Evolutionary conservation across 352 stramenopile species (phyloP).

Genomic region (Peronosclerospora sorghi): DNA sequence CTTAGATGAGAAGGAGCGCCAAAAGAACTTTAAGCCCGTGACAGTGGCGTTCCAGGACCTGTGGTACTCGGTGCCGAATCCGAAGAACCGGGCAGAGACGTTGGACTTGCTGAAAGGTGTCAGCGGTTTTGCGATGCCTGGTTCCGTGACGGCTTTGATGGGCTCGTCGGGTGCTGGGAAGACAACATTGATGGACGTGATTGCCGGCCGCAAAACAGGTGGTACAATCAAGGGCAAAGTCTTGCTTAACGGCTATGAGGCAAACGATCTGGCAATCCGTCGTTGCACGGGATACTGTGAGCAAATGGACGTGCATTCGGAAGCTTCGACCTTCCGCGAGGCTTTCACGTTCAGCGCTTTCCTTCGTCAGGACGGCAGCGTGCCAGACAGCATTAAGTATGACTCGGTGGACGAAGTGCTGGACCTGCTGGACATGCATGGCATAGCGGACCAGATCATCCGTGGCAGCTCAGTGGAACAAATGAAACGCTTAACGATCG

Average conservation of each 20-base stretch:
- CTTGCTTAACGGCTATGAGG: neutral
- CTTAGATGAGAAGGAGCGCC: constrained; percentile 1
- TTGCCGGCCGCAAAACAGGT: neutral
- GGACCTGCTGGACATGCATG: constrained; percentile 1
- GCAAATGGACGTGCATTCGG: constrained; percentile 1
- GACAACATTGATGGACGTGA: constrained; percentile 2
- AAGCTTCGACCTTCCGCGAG: neutral
- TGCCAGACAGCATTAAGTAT: neutral
- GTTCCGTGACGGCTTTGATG: constrained; percentile 1
- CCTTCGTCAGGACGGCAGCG: neutral
- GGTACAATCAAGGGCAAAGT: neutral
- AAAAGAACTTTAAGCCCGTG: constrained; percentile 2
- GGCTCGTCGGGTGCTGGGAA: constrained; percentile 1
- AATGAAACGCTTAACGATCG: constrained; percentile 1
- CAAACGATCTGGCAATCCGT: neutral
- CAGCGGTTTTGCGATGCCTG: constrained; percentile 4
- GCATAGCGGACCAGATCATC: constrained; percentile 1
- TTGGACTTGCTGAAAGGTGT: constrained; percentile 4
- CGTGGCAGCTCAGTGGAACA: neutral
- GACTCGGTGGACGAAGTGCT: neutral
- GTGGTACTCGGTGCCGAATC: constrained; percentile 5
- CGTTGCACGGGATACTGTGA: constrained; percentile 1
- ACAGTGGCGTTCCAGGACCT: constrained; percentile 5
- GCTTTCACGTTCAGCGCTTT: constrained; percentile 1
- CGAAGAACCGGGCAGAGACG: constrained; percentile 1